Base-by-base conservation (phyloP, 805 yeast genomes). In the Kodamaea lidongshanica region DNA sequence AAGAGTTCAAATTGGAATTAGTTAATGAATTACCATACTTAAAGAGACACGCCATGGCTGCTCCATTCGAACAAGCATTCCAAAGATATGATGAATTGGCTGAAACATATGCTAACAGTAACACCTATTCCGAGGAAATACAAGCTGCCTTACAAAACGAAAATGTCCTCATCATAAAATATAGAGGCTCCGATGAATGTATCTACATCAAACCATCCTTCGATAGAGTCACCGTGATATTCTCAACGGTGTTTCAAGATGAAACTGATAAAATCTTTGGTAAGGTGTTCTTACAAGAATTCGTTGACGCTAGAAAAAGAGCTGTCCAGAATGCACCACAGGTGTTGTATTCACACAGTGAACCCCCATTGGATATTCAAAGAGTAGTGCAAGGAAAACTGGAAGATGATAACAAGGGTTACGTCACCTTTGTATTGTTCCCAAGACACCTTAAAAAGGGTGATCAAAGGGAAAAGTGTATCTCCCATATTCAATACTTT, bases 291-390 rank as follows among this genome's bases (percentile, higher is more conserved):
- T 64, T 86, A 40, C 95, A 86, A 54, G 96, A 88, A 61, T 88
- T 88, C 55, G 95, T 87, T 25, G 96, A 88, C 56, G 96, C 97
- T 7, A 77, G 99, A 60, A 83, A 83, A 53, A 74, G 96, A 56
- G 82, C 94, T 4, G 89, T 92, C 38, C 98, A 92, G 61, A 88
- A 92, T 28, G 96, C 97, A 2, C 99, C 99, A 11, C 99, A 92
- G 65, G 99, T 92, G 31, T 72, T 92, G 46, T 88, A 82, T 50
- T 80, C 94, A 5, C 87, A 80, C 52, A 72, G 69, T 40, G 96
- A 85, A 45, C 85, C 96, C n/a, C 99, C 99, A 6, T 68, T 86
- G 48, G 99, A 92, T 34, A 61, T 65, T 28, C 58, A 53, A 30
- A 44, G 37, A 27, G 60, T 48, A 22, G 68, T 61, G 19, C 49